Conservation (phyloP, 2,329 filamentous ascomycete species). For the Celoporthe dispersa region DNA sequence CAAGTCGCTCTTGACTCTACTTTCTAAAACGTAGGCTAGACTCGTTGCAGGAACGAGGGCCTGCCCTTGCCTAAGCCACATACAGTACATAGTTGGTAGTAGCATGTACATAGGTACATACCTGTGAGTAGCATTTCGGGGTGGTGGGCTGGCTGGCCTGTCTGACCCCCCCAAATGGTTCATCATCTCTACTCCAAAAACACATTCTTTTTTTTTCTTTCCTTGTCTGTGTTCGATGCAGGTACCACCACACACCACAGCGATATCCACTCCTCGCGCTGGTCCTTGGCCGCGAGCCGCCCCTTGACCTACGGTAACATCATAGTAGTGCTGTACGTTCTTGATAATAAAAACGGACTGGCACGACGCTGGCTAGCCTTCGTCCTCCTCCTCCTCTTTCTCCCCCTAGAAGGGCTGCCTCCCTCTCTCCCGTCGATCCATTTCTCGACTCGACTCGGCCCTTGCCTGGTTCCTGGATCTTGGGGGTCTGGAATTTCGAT, state of each 20-base stretch:
- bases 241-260: not conserved
- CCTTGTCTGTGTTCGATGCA: not conserved
- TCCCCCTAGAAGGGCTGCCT: not conserved
- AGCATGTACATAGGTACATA: not conserved
- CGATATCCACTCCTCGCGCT: conserved; percentile 11
- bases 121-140: not conserved
- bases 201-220: not conserved
- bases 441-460: not conserved
- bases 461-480: not conserved
- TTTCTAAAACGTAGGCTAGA: not conserved
- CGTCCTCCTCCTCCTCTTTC: conserved; percentile 1
- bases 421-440: not conserved
- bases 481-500: not conserved
- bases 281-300: conserved; percentile 24
- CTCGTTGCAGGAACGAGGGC: not conserved
- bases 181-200: not conserved
- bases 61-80: conserved; percentile 3
- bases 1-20: not conserved
- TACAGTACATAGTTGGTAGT: not conserved
- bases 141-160: not conserved
- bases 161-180: not conserved
- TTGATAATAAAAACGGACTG: conserved; percentile 5
- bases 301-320: conserved; percentile 23
- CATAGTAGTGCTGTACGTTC: not conserved
- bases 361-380: conserved; percentile 25